phyloP scores from a whole-genome alignment of 2,329 filamentous ascomycete species.

The Colletotrichum somersetense region DNA sequence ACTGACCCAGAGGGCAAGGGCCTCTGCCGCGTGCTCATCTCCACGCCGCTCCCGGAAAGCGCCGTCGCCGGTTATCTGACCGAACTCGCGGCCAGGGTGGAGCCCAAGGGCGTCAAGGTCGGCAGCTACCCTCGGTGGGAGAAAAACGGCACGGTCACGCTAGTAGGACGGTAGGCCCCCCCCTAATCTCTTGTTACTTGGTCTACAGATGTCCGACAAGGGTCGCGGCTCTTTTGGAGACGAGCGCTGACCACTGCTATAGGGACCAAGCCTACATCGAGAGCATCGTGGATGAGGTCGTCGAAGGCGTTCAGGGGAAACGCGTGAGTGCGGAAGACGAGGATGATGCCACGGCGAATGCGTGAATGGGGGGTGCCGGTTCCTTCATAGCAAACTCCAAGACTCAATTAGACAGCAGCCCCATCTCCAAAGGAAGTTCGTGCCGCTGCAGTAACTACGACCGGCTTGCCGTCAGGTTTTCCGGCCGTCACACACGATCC shows the following conservation, averaged over 20 bases:
- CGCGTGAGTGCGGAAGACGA: conserved; percentile 80
- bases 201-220: background rate
- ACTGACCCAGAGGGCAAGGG: conserved; percentile 85
- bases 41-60: conserved; percentile 90
- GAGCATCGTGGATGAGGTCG: conserved; percentile 81
- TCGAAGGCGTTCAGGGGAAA: conserved; percentile 79
- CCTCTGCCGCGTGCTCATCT: conserved; percentile 82
- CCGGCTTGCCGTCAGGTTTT: conserved; percentile 8
- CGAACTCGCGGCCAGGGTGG: conserved; percentile 79
- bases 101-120: conserved; percentile 85
- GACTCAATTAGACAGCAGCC: conserved; percentile 20
- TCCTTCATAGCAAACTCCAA: conserved; percentile 13
- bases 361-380: conserved; percentile 9
- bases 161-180: conserved; percentile 72
- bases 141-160: conserved; percentile 90
- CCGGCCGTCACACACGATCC: conserved; percentile 25
- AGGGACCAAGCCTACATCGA: conserved; percentile 83
- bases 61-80: conserved; percentile 86
- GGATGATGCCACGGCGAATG: conserved; percentile 59
- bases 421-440: conserved; percentile 12
- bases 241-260: conserved; percentile 44
- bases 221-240: background rate
- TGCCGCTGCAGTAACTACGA: conserved; percentile 17
- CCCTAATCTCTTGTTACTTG: background rate
- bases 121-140: conserved; percentile 96